phyloP scores from a whole-genome alignment of 2,329 filamentous ascomycete genomes.

The Phaeosphaeriaceae sp. region DNA sequence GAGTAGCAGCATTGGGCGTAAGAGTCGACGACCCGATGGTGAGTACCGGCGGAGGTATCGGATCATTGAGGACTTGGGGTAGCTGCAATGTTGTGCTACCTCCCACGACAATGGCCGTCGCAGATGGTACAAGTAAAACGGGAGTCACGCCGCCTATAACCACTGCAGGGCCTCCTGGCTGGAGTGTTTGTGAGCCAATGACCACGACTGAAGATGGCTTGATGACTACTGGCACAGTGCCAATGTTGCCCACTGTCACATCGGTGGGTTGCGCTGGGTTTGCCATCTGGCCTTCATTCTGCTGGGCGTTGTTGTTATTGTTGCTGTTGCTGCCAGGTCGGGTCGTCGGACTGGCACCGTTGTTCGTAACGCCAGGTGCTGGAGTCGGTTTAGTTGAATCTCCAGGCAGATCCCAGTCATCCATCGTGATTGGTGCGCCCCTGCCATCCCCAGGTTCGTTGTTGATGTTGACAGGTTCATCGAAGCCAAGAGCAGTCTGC shows the following conservation, averaged over 20 bases:
- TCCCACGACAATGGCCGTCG: slow-evolving; percentile 38
- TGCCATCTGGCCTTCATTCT: slow-evolving; percentile 3
- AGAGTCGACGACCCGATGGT: slow-evolving; percentile 51
- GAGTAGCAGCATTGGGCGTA: slow-evolving; percentile 56
- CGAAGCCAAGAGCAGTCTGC: slow-evolving; percentile 36
- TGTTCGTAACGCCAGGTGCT: slow-evolving; percentile 5
- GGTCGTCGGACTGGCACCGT: slow-evolving; percentile 11
- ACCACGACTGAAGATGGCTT: slow-evolving; percentile 43
- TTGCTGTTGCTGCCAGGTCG: slow-evolving; percentile 7
- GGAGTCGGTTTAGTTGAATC: slow-evolving; percentile 9
- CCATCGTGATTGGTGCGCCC: slow-evolving; percentile 16
- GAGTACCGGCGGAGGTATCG: slow-evolving; percentile 42
- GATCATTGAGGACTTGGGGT: slow-evolving; percentile 18
- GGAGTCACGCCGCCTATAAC: slow-evolving; percentile 42
- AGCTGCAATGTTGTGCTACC: slow-evolving; percentile 32
- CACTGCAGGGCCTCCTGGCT: slow-evolving; percentile 44
- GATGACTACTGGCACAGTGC: slow-evolving; percentile 37
- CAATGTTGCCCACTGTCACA: slow-evolving; percentile 35
- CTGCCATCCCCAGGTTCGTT: slow-evolving; percentile 12
- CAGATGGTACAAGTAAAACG: slow-evolving; percentile 39
- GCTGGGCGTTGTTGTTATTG: slow-evolving; percentile 5
- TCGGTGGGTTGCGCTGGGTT: slow-evolving; percentile 18
- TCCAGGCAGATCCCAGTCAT: slow-evolving; percentile 20
- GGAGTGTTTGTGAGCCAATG: slow-evolving; percentile 45
- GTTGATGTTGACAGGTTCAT: slow-evolving; percentile 21